Evolutionary conservation across 148 eudicot species (phyloP).

Genomic region (Chenopodium berlandieri): DNA sequence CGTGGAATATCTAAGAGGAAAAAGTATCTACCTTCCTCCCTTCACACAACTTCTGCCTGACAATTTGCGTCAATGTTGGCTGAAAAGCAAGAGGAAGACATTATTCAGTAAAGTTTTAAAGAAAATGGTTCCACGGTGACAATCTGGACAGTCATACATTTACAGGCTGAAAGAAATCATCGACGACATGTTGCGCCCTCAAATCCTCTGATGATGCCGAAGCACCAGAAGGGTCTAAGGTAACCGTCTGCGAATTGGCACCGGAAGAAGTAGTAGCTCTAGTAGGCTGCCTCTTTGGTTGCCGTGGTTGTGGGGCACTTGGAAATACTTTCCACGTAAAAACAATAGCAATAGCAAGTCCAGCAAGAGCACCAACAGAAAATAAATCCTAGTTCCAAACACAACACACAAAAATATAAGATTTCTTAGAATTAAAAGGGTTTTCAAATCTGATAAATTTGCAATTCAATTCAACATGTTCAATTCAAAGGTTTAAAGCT

Average conservation of each 20-base stretch:
- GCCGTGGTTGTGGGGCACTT: slow-evolving; percentile 63
- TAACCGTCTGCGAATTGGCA: slow-evolving; percentile 35
- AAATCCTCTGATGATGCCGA: slow-evolving; percentile 58
- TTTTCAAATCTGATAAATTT: not conserved
- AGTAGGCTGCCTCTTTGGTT: slow-evolving; percentile 62
- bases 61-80: slow-evolving; percentile 88
- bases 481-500: too few relatives aligned
- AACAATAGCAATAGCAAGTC: slow-evolving; percentile 77
- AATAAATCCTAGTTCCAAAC: slow-evolving; percentile 58
- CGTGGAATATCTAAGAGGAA: not conserved
- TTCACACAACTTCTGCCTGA: slow-evolving; percentile 88
- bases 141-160: slow-evolving; percentile 37
- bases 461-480: not conserved
- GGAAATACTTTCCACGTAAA: slow-evolving; percentile 81
- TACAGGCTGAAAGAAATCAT: slow-evolving; percentile 92
- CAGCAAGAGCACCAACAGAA: slow-evolving; percentile 82
- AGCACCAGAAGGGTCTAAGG: slow-evolving; percentile 35
- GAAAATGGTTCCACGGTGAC: not conserved
- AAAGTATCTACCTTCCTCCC: slow-evolving; percentile 74
- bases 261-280: slow-evolving; percentile 64
- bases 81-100: slow-evolving; percentile 33
- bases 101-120: not conserved
- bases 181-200: slow-evolving; percentile 68
- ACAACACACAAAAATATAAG: slow-evolving; percentile 6
- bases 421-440: not conserved